Conservation (phyloP, 345 rosid species). For the Firmiana major region DNA sequence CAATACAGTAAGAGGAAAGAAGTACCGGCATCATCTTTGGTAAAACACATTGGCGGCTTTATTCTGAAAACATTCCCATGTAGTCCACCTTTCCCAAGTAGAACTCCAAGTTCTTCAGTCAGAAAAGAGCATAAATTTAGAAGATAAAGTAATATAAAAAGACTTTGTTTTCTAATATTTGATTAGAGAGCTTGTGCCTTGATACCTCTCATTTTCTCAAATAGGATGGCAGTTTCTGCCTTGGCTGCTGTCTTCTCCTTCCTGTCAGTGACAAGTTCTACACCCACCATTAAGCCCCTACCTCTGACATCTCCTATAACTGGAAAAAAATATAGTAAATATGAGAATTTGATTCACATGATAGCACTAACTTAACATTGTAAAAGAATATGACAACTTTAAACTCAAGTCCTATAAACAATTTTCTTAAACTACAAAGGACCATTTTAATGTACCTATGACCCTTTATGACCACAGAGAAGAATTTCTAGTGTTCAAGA, state of each 20-base stretch:
- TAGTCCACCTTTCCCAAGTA: conserved; percentile 89
- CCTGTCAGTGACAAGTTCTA: conserved; percentile 78
- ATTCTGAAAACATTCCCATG: conserved; percentile 88
- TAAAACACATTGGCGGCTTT: conserved; percentile 94
- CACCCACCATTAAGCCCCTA: conserved; percentile 82
- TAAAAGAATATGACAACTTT: background rate
- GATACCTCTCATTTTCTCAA: conserved; percentile 83
- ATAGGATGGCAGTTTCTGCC: conserved; percentile 67
- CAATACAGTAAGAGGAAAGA: background rate
- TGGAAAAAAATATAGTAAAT: conserved; percentile 24
- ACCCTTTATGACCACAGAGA: background rate
- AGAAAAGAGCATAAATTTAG: background rate
- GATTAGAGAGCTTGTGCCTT: background rate
- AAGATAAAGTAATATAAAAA: background rate
- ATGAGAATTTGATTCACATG: background rate
- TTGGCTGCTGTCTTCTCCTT: conserved; percentile 84
- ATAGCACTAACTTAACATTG: background rate
- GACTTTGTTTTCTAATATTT: background rate
- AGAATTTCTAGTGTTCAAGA: background rate
- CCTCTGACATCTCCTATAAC: conserved; percentile 95
- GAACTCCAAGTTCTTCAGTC: conserved; percentile 64
- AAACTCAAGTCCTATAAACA: background rate
- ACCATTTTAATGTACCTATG: background rate
- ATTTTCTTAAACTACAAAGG: background rate
- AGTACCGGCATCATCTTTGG: conserved; percentile 88